A percentile compares a stretch with the other conserved stretches of the same genome.
Evolutionary conservation across 139 green algal genomes (phyloP).

Genomic region (Picochlorum sp.): DNA sequence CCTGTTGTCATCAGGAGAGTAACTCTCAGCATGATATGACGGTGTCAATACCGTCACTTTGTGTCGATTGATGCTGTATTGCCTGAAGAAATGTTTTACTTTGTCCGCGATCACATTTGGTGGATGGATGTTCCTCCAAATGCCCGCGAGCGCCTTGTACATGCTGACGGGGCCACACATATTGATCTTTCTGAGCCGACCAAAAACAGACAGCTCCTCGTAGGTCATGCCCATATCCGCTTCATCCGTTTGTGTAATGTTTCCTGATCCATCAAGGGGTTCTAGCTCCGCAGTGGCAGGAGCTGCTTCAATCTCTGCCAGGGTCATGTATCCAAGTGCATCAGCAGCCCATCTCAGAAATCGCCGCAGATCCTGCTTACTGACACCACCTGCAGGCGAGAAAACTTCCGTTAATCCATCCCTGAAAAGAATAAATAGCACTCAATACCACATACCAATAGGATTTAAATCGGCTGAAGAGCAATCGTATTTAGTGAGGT

Average conservation of each 20-base stretch:
- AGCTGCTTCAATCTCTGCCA: slow-evolving; percentile 72
- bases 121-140: slow-evolving; percentile 45
- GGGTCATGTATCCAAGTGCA: slow-evolving; percentile 66
- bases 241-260: slow-evolving; percentile 70
- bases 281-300: slow-evolving; percentile 91
- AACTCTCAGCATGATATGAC: slow-evolving; percentile 92
- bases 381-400: slow-evolving; percentile 43
- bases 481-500: slow-evolving; percentile 93
- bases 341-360: slow-evolving; percentile 77
- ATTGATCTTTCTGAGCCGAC: slow-evolving; percentile 78
- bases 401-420: not conserved
- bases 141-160: slow-evolving; percentile 51
- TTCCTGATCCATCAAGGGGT: slow-evolving; percentile 49
- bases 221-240: slow-evolving; percentile 95
- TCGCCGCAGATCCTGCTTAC: slow-evolving; percentile 63
- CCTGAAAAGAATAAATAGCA: not conserved
- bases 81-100: slow-evolving; percentile 94
- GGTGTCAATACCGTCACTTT: slow-evolving; percentile 95
- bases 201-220: slow-evolving; percentile 83
- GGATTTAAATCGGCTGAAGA: slow-evolving; percentile 92
- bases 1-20: slow-evolving; percentile 93
- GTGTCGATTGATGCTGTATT: slow-evolving; percentile 92
- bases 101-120: slow-evolving; percentile 45
- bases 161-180: slow-evolving; percentile 83
- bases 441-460: slow-evolving; percentile 42